Evolutionary conservation across 2,329 filamentous ascomycete species (phyloP).

Genomic region (Hymenoscyphus occultus): DNA sequence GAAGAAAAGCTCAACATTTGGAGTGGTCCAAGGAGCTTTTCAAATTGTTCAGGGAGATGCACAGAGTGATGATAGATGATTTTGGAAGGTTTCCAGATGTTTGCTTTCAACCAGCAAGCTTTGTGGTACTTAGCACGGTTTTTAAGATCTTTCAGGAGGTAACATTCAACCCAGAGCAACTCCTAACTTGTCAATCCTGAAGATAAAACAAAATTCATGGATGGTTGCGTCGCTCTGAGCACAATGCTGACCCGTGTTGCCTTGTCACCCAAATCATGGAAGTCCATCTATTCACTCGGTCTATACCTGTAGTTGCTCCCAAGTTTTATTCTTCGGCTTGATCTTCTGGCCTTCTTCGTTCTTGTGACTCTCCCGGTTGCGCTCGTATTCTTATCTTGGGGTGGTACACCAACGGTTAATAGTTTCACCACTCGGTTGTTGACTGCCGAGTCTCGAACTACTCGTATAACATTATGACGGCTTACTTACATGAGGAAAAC

Average conservation of each 20-base stretch:
- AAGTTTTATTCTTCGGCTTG: no score
- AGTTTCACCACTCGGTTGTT: not conserved
- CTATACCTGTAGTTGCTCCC: no score
- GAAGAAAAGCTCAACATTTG: slow-evolving; percentile 9
- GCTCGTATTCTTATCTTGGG: not conserved
- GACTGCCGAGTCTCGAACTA: not conserved
- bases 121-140: no score
- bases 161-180: not conserved
- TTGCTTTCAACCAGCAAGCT: no score
- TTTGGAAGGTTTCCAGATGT: not conserved
- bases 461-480: not conserved
- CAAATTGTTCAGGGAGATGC: not conserved
- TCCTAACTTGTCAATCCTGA: not conserved
- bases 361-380: no score
- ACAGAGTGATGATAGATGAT: slow-evolving; percentile 8
- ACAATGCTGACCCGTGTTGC: not conserved
- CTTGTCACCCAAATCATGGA: not conserved
- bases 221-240: not conserved
- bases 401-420: not conserved
- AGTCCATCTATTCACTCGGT: no score
- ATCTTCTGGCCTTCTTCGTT: no score
- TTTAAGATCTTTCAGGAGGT: no score
- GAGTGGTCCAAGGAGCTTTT: not conserved
- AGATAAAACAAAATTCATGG: not conserved
- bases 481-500: not conserved